Base-by-base conservation (phyloP, 306 rosid species). In the Gastrolobium bilobum region DNA sequence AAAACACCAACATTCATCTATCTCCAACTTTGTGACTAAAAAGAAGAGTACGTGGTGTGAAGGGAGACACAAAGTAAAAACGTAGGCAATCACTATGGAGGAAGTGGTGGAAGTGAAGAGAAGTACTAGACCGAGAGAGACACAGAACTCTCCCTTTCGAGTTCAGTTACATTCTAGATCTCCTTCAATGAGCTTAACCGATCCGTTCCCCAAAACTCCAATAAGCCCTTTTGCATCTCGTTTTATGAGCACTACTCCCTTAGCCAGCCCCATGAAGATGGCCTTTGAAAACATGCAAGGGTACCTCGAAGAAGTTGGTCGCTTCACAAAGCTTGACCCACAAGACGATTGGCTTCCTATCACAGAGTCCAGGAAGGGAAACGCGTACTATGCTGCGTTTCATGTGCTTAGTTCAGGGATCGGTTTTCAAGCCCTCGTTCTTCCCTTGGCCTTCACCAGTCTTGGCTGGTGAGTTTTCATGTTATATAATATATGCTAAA, bases 291-390 rank as follows among this genome's bases (percentile, higher is more conserved):
- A 82, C 90, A 76, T 88, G 81, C 87, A 82, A 46, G 86, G 86
- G 3, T 84, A 74, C 79, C 9, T 87, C 2, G 91, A 83, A 84
- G 91, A 92, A 87, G 94, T 87, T 47, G 89, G 90, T 0, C 85
- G 87, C 78, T 86, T 90, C 76, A 88, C 90, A 10, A 88, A 82
- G 68, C 89, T 88, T 29, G 88, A 91, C 11, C 89, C 84, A 2
- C 98, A 82, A 37, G 98, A 93, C 30, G 88, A 88, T n/a, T 89
- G 94, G 98, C 98, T 93, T 63, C 98, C 98, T 0, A 89, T 93
- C 69, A 91, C 96, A 0, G 85, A 91, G 77, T 91, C 91, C 3
- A 83, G 96, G 20, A 83, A 79, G 0, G 97, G 96, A 37, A 91
- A 87, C 51, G 87, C 91, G 0, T 91, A 77, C 71, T 91, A 87